These are phyloP conservation scores for Onygena corvina DNA, from an alignment of 2,329 filamentous ascomycete species.

Conservation along the genomic window DNA sequence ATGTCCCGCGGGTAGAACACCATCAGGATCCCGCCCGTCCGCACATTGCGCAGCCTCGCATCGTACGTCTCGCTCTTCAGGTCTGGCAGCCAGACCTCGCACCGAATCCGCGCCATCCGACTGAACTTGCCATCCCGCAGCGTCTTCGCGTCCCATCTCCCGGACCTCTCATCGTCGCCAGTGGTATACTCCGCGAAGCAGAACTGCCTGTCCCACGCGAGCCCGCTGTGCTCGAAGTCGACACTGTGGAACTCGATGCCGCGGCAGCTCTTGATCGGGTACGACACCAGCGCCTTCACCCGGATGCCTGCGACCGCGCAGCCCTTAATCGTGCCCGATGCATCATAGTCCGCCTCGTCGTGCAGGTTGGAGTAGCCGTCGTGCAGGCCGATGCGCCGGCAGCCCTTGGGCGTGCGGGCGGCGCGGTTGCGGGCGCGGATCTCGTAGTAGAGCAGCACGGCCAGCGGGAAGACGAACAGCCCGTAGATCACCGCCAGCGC, in stretches of 20 bases:
- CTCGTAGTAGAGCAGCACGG: slow-evolving; percentile 10
- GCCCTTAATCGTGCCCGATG: slow-evolving; percentile 21
- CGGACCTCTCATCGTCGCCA: slow-evolving; percentile 22
- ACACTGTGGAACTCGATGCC: slow-evolving; percentile 60
- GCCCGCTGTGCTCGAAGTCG: slow-evolving; percentile 54
- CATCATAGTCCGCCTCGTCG: slow-evolving; percentile 42
- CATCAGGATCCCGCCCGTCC: slow-evolving; percentile 42
- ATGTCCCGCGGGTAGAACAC: slow-evolving; percentile 35
- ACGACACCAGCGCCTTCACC: slow-evolving; percentile 62
- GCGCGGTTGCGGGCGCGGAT: slow-evolving; percentile 5
- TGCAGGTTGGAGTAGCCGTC: slow-evolving; percentile 40
- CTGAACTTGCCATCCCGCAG: slow-evolving; percentile 39
- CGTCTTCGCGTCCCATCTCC: slow-evolving; percentile 36
- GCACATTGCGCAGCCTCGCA: slow-evolving; percentile 35
- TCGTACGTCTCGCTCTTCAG: slow-evolving; percentile 33
- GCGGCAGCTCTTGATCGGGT: slow-evolving; percentile 71
- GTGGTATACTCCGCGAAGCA: slow-evolving; percentile 55
- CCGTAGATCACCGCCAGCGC: slow-evolving; percentile 14
- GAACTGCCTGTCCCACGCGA: slow-evolving; percentile 72
- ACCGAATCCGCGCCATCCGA: slow-evolving; percentile 55
- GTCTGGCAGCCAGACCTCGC: slow-evolving; percentile 50
- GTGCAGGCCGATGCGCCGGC: slow-evolving; percentile 40
- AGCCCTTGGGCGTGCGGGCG: slow-evolving; percentile 35
- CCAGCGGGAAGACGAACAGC: slow-evolving; percentile 13
- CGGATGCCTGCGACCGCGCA: slow-evolving; percentile 31